Evolutionary conservation across 2,329 filamentous ascomycete genomes (phyloP).

Genomic region (Aspergillus bombycis): DNA sequence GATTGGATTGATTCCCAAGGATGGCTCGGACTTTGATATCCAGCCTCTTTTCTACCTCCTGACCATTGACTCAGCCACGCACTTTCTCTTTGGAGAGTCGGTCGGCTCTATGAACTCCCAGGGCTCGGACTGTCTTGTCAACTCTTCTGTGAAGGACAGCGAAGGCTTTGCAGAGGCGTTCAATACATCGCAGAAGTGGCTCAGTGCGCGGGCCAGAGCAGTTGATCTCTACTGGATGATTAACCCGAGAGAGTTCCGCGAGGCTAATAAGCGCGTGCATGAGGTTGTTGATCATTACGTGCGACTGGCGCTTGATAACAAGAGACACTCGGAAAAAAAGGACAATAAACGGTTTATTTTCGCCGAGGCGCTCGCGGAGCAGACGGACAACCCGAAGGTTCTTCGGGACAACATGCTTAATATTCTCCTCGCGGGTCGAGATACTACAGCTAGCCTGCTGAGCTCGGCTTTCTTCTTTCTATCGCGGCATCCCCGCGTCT

Average conservation of each 20-base stretch:
- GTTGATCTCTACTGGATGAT: constrained; percentile 42
- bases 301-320: constrained; percentile 44
- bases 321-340: constrained; percentile 35
- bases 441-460: constrained; percentile 54
- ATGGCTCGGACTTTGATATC: constrained; percentile 63
- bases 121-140: constrained; percentile 55
- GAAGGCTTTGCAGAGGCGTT: constrained; percentile 43
- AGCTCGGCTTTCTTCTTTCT: constrained; percentile 53
- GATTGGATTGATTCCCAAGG: constrained; percentile 61
- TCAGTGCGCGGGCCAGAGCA: constrained; percentile 33
- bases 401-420: constrained; percentile 55
- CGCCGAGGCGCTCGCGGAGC: constrained; percentile 51
- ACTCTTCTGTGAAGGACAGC: constrained; percentile 34
- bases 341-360: constrained; percentile 49
- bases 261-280: constrained; percentile 46
- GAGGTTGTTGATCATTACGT: constrained; percentile 56
- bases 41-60: constrained; percentile 78
- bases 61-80: constrained; percentile 81
- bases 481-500: constrained; percentile 43
- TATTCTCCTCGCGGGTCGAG: constrained; percentile 56
- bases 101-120: constrained; percentile 58
- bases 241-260: constrained; percentile 43
- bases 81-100: constrained; percentile 80
- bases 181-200: constrained; percentile 36
- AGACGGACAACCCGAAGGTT: constrained; percentile 49